Evolutionary conservation across 768 basidiomycete genomes (phyloP).

Genomic region (Suillus fuscotomentosus): DNA sequence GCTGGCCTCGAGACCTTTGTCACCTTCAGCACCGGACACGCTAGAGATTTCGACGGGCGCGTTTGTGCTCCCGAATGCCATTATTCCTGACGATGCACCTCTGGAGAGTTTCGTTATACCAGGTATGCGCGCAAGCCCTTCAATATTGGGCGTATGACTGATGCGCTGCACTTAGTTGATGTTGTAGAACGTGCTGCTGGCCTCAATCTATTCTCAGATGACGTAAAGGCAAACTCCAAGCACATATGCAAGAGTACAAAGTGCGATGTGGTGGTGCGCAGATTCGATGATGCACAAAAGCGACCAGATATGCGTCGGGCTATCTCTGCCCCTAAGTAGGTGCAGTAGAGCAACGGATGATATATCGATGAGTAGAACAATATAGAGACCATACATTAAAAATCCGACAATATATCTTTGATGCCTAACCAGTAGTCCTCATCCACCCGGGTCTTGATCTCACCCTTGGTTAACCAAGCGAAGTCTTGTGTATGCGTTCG

Average conservation of each 20-base stretch:
- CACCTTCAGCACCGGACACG: constrained; percentile 66
- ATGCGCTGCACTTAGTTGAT: constrained; percentile 58
- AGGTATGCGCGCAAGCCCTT: constrained; percentile 43
- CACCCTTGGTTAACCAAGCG: constrained; percentile 94
- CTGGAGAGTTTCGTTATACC: constrained; percentile 82
- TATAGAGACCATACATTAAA: constrained; percentile 19
- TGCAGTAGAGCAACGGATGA: not conserved
- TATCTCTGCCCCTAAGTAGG: constrained; percentile 42
- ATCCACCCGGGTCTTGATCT: constrained; percentile 72
- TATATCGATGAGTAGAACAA: not conserved
- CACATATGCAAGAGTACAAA: constrained; percentile 88
- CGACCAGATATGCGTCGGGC: constrained; percentile 51
- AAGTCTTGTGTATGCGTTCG: constrained; percentile 63
- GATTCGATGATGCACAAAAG: constrained; percentile 90
- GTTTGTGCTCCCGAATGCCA: constrained; percentile 94
- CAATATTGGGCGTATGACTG: not conserved
- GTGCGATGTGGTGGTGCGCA: constrained; percentile 84
- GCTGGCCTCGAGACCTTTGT: constrained; percentile 70
- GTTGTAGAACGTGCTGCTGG: constrained; percentile 90
- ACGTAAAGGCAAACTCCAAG: constrained; percentile 69
- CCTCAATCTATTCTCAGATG: constrained; percentile 81
- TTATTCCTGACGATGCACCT: constrained; percentile 81
- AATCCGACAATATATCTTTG: constrained; percentile 79
- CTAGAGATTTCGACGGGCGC: constrained; percentile 86
- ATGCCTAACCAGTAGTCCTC: constrained; percentile 72